Conservation (phyloP, 352 stramenopile species). For the Phytophthora sp. region DNA sequence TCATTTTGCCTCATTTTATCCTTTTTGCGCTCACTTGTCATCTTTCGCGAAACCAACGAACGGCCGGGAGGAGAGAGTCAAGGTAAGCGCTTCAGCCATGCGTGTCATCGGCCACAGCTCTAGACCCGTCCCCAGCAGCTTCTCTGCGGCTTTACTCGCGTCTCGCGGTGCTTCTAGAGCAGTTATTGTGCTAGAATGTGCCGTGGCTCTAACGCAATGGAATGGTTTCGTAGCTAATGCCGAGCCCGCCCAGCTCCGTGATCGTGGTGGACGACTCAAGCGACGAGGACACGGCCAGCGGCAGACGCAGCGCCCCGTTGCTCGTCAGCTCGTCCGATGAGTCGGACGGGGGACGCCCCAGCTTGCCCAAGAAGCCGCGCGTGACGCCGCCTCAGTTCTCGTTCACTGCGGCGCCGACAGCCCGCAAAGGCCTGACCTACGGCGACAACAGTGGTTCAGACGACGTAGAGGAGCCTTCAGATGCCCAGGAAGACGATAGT, state of each 20-base stretch:
- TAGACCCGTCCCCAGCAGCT: background rate
- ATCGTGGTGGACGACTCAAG: conserved; percentile 62
- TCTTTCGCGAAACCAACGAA: conserved; percentile 1
- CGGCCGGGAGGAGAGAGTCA: background rate
- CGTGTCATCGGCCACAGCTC: background rate
- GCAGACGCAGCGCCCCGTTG: conserved; percentile 7
- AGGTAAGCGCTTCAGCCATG: background rate
- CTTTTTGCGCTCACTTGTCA: background rate
- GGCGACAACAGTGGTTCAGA: conserved; percentile 2
- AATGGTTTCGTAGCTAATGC: conserved; percentile 22
- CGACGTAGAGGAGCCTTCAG: conserved; percentile 2
- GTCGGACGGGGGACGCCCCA: conserved; percentile 13
- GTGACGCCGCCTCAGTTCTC: conserved; percentile 7
- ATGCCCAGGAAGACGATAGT: background rate
- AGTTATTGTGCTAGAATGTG: background rate
- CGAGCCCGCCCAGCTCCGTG: conserved; percentile 33
- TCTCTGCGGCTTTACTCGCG: background rate
- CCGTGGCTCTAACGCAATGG: conserved; percentile 14
- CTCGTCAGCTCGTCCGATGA: conserved; percentile 26
- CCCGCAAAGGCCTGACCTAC: conserved; percentile 4
- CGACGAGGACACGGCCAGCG: conserved; percentile 37
- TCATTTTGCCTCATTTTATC: background rate
- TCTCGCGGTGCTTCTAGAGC: background rate
- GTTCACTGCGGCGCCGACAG: background rate
- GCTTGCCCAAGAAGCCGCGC: conserved; percentile 19